Conservation (phyloP, 2,329 filamentous ascomycete genomes). For the Aureobasidium subglaciale region DNA sequence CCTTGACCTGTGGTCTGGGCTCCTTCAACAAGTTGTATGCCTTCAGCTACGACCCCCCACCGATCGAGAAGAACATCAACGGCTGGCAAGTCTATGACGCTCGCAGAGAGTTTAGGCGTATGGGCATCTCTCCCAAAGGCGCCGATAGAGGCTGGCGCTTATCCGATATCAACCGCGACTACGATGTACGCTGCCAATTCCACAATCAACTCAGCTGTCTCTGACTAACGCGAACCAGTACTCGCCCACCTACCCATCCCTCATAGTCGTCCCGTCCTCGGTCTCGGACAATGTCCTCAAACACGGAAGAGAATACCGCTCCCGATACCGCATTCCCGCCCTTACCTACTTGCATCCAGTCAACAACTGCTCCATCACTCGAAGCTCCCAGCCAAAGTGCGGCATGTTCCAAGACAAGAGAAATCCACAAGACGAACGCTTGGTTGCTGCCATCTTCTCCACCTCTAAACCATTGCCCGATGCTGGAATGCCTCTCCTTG, state of each 20-base stretch:
- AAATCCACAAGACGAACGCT: slow-evolving; percentile 90
- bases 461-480: slow-evolving; percentile 44
- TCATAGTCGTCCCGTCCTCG: slow-evolving; percentile 75
- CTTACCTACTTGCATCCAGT: slow-evolving; percentile 92
- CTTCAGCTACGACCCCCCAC: slow-evolving; percentile 71
- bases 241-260: slow-evolving; percentile 82
- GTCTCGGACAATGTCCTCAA: slow-evolving; percentile 98
- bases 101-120: slow-evolving; percentile 73
- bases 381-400: slow-evolving; percentile 85
- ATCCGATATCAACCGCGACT: slow-evolving; percentile 82
- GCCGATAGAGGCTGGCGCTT: slow-evolving; percentile 79
- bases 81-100: slow-evolving; percentile 84
- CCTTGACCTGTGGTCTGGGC: slow-evolving; percentile 72
- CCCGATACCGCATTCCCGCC: slow-evolving; percentile 77
- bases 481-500: slow-evolving; percentile 14
- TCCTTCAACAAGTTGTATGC: slow-evolving; percentile 85
- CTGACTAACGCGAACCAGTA: slow-evolving; percentile 43
- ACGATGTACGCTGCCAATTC: slow-evolving; percentile 45
- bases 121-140: slow-evolving; percentile 80
- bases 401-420: slow-evolving; percentile 73
- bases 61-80: slow-evolving; percentile 59
- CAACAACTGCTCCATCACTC: slow-evolving; percentile 94
- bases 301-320: slow-evolving; percentile 84
- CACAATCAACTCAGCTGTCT: background rate
- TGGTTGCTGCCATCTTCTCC: slow-evolving; percentile 86